Evolutionary conservation across 2,329 filamentous ascomycete genomes (phyloP).

Genomic region (Xylaria sp.): DNA sequence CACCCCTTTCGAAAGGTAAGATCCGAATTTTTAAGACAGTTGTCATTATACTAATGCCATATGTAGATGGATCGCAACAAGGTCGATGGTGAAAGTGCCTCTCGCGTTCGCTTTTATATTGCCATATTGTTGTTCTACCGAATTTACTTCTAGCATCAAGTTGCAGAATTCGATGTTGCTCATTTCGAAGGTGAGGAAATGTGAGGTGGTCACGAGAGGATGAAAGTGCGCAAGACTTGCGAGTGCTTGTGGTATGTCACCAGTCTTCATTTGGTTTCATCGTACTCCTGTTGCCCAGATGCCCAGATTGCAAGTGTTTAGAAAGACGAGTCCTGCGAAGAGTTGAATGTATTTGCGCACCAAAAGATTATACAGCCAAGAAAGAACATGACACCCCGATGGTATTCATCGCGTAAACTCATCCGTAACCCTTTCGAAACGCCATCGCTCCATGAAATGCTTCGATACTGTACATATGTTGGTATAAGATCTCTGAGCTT

Average conservation of each 20-base stretch:
- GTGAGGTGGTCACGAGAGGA: not conserved
- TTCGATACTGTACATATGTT: constrained; percentile 42
- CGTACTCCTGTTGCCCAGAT: not conserved
- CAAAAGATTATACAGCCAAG: constrained; percentile 33
- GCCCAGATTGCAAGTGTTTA: not conserved
- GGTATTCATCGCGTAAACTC: constrained; percentile 29
- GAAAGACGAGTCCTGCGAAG: constrained; percentile 10
- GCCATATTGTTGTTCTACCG: not conserved
- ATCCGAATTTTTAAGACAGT: not conserved
- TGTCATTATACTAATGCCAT: constrained; percentile 10
- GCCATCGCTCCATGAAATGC: constrained; percentile 48
- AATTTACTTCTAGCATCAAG: not conserved
- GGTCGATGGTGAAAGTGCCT: constrained; percentile 8
- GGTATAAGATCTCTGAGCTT: constrained; percentile 17
- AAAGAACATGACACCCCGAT: constrained; percentile 27
- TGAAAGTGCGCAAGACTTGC: not conserved
- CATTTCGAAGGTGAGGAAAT: not conserved
- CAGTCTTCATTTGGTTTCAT: not conserved
- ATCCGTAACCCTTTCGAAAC: constrained; percentile 43
- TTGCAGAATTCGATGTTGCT: not conserved
- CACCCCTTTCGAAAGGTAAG: constrained; percentile 4
- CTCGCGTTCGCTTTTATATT: not conserved
- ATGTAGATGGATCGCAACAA: constrained; percentile 1
- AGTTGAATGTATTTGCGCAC: constrained; percentile 38
- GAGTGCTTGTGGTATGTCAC: not conserved